Evolutionary conservation across 257 asterid species (phyloP).

Genomic region (Capsicum chinense): DNA sequence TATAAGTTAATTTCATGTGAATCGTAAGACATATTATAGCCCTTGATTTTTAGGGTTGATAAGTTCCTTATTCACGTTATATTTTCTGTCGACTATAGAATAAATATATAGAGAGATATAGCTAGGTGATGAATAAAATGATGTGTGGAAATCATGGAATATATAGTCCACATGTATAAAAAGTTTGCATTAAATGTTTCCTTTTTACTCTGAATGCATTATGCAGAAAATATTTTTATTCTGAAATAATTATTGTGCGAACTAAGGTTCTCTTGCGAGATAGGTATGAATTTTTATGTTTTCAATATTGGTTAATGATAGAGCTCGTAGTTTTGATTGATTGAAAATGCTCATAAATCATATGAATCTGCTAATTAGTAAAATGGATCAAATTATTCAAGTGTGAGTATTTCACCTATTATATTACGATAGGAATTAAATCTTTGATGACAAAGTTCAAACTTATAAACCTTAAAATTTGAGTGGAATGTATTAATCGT

Average conservation of each 20-base stretch:
- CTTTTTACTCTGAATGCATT: neutral
- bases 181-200: neutral
- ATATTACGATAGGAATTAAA: neutral
- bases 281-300: neutral
- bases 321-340: neutral
- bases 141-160: neutral
- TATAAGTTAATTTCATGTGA: neutral
- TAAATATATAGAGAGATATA: neutral
- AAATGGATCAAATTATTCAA: neutral
- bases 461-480: no score
- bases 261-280: neutral
- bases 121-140: slow-evolving; percentile 9
- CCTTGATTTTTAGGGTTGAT: neutral
- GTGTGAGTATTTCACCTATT: neutral
- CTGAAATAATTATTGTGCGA: neutral
- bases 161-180: neutral
- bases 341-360: neutral
- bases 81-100: neutral
- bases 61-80: slow-evolving; percentile 2
- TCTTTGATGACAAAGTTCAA: neutral
- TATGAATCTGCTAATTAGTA: neutral
- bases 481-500: no score
- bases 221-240: neutral
- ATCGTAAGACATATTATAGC: neutral
- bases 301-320: neutral